phyloP scores from a whole-genome alignment of 108 stramenopile species.

The Cylindrotheca fusiformis region DNA sequence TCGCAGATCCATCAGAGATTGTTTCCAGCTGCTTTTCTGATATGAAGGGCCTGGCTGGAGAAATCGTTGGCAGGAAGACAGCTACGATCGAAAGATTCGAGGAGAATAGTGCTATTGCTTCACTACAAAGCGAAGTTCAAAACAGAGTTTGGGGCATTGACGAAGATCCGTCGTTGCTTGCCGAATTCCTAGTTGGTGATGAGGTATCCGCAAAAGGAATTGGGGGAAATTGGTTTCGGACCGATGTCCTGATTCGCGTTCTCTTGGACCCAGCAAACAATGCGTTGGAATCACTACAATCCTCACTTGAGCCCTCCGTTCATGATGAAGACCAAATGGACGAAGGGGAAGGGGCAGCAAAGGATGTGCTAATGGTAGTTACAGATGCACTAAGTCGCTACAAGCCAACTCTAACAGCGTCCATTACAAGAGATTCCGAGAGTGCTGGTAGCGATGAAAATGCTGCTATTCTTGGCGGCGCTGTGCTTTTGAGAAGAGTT shows the following conservation, averaged over 20 bases:
- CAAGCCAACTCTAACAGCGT: constrained; percentile 41
- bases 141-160: constrained; percentile 59
- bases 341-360: constrained; percentile 40
- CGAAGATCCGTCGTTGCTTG: constrained; percentile 48
- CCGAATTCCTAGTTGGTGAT: constrained; percentile 54
- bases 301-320: constrained; percentile 21
- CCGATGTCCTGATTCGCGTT: constrained; percentile 14
- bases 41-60: constrained; percentile 9
- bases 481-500: constrained; percentile 35
- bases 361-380: constrained; percentile 36
- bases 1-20: constrained; percentile 16
- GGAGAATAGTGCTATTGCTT: constrained; percentile 11
- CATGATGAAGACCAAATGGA: constrained; percentile 28
- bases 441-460: constrained; percentile 41
- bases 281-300: constrained; percentile 7
- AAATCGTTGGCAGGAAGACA: constrained; percentile 10
- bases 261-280: constrained; percentile 23
- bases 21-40: constrained; percentile 18
- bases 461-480: constrained; percentile 42
- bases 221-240: constrained; percentile 16
- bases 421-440: constrained; percentile 55
- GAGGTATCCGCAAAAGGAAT: constrained; percentile 41
- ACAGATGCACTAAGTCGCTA: constrained; percentile 40
- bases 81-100: neutral
- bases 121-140: constrained; percentile 44